Conservation (phyloP, 768 basidiomycete genomes). For the Asterophora lycoperdoides region DNA sequence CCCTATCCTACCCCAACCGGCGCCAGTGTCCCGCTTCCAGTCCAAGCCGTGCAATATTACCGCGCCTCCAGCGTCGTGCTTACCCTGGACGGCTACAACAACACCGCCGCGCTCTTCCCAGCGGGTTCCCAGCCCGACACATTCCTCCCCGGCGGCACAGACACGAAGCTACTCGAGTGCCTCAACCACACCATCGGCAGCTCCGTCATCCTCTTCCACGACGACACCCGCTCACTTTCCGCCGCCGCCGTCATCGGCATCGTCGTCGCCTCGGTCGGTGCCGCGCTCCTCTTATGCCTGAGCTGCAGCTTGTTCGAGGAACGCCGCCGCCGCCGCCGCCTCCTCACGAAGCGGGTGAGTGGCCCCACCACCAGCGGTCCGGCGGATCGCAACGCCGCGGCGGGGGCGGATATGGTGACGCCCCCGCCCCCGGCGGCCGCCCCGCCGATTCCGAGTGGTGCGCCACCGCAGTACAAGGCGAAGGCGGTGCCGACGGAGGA, state of each 20-base stretch:
- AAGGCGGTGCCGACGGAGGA: no score
- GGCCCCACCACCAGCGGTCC: no score
- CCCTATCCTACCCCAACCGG: not conserved
- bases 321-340: not conserved
- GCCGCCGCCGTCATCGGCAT: not conserved
- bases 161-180: slow-evolving; percentile 40
- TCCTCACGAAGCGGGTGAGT: not conserved
- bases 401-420: not conserved
- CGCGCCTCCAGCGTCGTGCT: slow-evolving; percentile 53
- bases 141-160: slow-evolving; percentile 38
- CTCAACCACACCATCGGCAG: slow-evolving; percentile 49
- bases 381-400: not conserved
- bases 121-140: slow-evolving; percentile 26
- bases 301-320: not conserved
- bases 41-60: slow-evolving; percentile 55
- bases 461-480: no score
- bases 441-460: no score
- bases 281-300: not conserved
- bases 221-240: not conserved
- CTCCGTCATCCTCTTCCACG: not conserved
- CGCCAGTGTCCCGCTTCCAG: slow-evolving; percentile 25
- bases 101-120: slow-evolving; percentile 41
- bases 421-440: not conserved
- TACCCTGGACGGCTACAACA: slow-evolving; percentile 57
- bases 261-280: not conserved